A percentile compares a stretch with the other conserved stretches of the same genome.
phyloP scores from a whole-genome alignment of 306 rosid genomes.

The Trichosanthes truncata region DNA sequence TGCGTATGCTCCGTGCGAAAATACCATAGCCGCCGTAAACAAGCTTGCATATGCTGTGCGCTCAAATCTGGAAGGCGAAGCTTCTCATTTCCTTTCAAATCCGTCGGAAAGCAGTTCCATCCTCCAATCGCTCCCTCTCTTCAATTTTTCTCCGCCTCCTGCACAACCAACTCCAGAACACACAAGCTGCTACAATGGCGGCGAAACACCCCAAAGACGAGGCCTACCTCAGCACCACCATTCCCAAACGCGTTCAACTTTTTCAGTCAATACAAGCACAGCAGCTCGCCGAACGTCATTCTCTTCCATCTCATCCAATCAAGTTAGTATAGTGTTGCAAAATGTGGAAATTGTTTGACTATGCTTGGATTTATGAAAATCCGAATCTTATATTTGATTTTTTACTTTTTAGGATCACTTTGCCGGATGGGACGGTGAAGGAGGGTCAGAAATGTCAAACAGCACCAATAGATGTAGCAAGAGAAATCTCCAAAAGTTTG shows the following conservation, averaged over 20 bases:
- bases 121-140: background rate
- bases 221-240: conserved; percentile 37
- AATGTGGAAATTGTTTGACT: background rate
- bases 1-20: background rate
- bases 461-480: conserved; percentile 69
- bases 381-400: background rate
- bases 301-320: conserved; percentile 70
- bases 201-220: conserved; percentile 57
- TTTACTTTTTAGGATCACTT: conserved; percentile 33
- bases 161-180: conserved; percentile 7
- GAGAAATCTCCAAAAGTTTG: conserved; percentile 65
- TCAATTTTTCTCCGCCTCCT: conserved; percentile 8
- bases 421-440: conserved; percentile 59
- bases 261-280: conserved; percentile 45
- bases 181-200: conserved; percentile 18
- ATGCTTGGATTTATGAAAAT: background rate
- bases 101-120: background rate
- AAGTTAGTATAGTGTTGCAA: conserved; percentile 18
- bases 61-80: background rate
- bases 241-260: conserved; percentile 53
- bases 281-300: conserved; percentile 28
- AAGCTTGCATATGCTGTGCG: conserved; percentile 3
- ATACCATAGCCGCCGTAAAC: background rate
- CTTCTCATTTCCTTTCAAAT: background rate
- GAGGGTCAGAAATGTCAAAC: conserved; percentile 69